These are phyloP conservation scores for Globisporangium spiculum DNA, from an alignment of 352 stramenopile species.

Conservation along the genomic window DNA sequence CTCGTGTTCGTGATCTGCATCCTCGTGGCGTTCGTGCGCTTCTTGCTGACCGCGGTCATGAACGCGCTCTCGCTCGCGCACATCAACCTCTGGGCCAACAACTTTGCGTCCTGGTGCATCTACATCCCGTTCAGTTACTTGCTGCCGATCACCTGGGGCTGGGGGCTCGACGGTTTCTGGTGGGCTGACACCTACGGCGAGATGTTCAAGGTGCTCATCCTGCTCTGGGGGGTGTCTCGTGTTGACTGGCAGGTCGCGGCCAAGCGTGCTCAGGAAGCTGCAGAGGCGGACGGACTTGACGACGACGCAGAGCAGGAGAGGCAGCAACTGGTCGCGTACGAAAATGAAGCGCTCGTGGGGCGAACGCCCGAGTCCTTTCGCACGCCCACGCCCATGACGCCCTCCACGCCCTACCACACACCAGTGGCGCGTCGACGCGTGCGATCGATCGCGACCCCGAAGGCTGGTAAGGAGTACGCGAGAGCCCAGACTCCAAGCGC, in stretches of 20 bases:
- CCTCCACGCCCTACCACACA: conserved; percentile 35
- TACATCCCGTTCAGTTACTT: conserved; percentile 49
- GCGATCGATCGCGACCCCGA: conserved; percentile 17
- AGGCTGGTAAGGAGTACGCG: neutral
- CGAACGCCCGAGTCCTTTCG: conserved; percentile 37
- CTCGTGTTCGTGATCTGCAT: conserved; percentile 52
- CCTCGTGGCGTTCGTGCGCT: conserved; percentile 49
- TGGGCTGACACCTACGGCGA: conserved; percentile 47
- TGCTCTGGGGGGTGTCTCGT: conserved; percentile 40
- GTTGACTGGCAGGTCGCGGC: conserved; percentile 45
- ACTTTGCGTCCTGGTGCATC: conserved; percentile 47
- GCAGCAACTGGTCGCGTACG: conserved; percentile 38
- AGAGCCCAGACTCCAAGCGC: conserved; percentile 12
- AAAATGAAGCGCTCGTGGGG: conserved; percentile 41
- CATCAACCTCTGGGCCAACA: conserved; percentile 51
- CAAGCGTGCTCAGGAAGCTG: conserved; percentile 27
- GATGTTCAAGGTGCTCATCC: conserved; percentile 45
- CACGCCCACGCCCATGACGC: conserved; percentile 28
- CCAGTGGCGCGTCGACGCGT: conserved; percentile 30
- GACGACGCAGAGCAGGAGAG: conserved; percentile 26
- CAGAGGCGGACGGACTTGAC: conserved; percentile 28
- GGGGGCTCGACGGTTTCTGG: conserved; percentile 51
- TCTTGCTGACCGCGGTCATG: conserved; percentile 40
- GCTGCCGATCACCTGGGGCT: conserved; percentile 38
- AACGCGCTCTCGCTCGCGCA: conserved; percentile 43